phyloP scores from a whole-genome alignment of 192 early-diverging fungal genomes.

The Allomyces javanicus region DNA sequence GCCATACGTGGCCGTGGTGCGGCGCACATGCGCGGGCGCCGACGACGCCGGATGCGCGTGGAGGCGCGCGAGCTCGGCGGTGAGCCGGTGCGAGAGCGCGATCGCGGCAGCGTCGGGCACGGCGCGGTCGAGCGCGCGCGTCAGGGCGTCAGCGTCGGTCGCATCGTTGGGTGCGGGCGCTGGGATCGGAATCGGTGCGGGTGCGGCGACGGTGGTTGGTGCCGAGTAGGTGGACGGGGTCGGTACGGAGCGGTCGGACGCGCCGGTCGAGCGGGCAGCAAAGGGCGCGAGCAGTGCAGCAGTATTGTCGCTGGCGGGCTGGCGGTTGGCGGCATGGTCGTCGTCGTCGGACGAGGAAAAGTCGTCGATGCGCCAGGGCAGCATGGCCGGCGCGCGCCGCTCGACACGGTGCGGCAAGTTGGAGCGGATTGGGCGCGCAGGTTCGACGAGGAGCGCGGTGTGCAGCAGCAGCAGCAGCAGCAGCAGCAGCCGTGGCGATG shows the following conservation, averaged over 20 bases:
- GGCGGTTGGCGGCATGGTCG: neutral
- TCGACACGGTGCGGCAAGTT: neutral
- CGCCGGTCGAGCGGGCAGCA: neutral
- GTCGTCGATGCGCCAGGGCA: neutral
- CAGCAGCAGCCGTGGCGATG: neutral
- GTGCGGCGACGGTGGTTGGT: too few relatives aligned
- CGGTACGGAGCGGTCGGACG: too few relatives aligned
- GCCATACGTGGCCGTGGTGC: too few relatives aligned
- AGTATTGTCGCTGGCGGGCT: neutral
- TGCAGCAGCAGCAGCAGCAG: neutral
- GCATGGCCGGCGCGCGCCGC: neutral
- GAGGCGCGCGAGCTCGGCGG: neutral
- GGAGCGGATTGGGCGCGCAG: neutral
- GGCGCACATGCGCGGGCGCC: too few relatives aligned
- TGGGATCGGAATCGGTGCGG: too few relatives aligned
- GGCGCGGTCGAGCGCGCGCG: neutral
- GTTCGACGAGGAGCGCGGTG: neutral
- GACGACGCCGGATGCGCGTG: too few relatives aligned
- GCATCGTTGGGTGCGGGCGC: too few relatives aligned
- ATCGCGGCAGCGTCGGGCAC: neutral
- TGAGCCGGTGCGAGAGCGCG: neutral
- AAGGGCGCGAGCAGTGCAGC: neutral
- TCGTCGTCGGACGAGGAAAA: neutral
- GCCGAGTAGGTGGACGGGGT: too few relatives aligned
- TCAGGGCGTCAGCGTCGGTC: too few relatives aligned